Evolutionary conservation across 2,329 filamentous ascomycete species (phyloP).

Genomic region (Claviceps sp.): DNA sequence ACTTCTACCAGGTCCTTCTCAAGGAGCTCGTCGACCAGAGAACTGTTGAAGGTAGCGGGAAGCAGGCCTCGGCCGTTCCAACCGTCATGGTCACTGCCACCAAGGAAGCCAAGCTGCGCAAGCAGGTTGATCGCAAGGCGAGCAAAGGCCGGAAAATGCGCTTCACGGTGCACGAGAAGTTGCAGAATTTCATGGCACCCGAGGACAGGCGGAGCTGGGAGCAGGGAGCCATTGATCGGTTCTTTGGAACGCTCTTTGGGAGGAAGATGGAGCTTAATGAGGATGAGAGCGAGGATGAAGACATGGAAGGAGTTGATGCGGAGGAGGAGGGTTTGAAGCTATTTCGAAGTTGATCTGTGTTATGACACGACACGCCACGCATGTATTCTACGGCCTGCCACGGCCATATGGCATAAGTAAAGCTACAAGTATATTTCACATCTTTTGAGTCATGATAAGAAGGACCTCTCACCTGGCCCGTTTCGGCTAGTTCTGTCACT

Average conservation of each 20-base stretch:
- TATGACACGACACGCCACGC: neutral
- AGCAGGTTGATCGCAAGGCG: conserved; percentile 81
- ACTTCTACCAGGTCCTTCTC: conserved; percentile 87
- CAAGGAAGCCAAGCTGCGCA: conserved; percentile 67
- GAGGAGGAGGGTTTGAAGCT: conserved; percentile 41
- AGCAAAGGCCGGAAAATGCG: conserved; percentile 91
- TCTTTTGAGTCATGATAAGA: too few relatives aligned
- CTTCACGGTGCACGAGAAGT: conserved; percentile 90
- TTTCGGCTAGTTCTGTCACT: too few relatives aligned
- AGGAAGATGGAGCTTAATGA: conserved; percentile 55
- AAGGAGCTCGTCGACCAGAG: conserved; percentile 90
- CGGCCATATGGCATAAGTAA: too few relatives aligned
- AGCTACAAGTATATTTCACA: too few relatives aligned
- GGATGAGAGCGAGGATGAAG: conserved; percentile 28
- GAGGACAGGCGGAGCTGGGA: conserved; percentile 76
- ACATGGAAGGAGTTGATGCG: conserved; percentile 37
- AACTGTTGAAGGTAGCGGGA: conserved; percentile 50
- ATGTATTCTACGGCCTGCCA: neutral
- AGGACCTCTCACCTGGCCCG: too few relatives aligned
- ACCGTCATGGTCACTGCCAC: conserved; percentile 53
- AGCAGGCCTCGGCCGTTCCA: conserved; percentile 30
- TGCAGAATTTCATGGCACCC: conserved; percentile 95
- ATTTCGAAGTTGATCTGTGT: conserved; percentile 26
- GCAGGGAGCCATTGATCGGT: conserved; percentile 59
- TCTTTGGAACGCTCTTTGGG: conserved; percentile 65